Evolutionary conservation across 2,329 filamentous ascomycete species (phyloP).

Genomic region (Penicillium sp.): DNA sequence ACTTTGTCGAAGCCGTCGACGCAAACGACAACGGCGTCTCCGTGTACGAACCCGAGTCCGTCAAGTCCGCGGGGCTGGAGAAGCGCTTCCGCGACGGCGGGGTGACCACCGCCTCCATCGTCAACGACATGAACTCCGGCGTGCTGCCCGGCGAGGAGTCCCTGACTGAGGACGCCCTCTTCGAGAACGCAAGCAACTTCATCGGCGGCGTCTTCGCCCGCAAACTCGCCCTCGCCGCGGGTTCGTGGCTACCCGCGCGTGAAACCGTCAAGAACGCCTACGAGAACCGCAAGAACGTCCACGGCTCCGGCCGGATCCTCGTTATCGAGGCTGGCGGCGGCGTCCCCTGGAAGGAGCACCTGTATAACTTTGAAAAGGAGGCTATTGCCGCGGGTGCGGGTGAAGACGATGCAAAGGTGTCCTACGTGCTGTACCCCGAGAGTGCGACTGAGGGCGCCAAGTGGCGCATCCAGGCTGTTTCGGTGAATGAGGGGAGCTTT

Average conservation of each 20-base stretch:
- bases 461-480: slow-evolving; percentile 95
- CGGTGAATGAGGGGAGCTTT: slow-evolving; percentile 82
- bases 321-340: slow-evolving; percentile 74
- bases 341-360: slow-evolving; percentile 92
- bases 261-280: slow-evolving; percentile 79
- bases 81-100: slow-evolving; percentile 84
- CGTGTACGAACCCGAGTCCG: slow-evolving; percentile 72
- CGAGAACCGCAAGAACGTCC: slow-evolving; percentile 66
- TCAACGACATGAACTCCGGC: slow-evolving; percentile 78
- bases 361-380: slow-evolving; percentile 82
- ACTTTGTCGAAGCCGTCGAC: slow-evolving; percentile 94
- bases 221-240: slow-evolving; percentile 75
- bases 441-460: slow-evolving; percentile 74
- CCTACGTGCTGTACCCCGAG: slow-evolving; percentile 93
- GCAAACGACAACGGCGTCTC: slow-evolving; percentile 97
- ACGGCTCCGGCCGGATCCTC: slow-evolving; percentile 77
- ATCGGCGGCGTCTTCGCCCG: slow-evolving; percentile 89
- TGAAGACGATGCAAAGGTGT: slow-evolving; percentile 58
- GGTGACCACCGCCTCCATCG: slow-evolving; percentile 83
- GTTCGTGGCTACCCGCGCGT: slow-evolving; percentile 86
- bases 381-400: slow-evolving; percentile 33
- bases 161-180: slow-evolving; percentile 82
- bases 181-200: slow-evolving; percentile 75
- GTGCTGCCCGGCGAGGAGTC: slow-evolving; percentile 56
- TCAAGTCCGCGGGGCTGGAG: slow-evolving; percentile 73